Base-by-base conservation (phyloP, 192 early-diverging fungal genomes). In the Piromyces finnis region DNA sequence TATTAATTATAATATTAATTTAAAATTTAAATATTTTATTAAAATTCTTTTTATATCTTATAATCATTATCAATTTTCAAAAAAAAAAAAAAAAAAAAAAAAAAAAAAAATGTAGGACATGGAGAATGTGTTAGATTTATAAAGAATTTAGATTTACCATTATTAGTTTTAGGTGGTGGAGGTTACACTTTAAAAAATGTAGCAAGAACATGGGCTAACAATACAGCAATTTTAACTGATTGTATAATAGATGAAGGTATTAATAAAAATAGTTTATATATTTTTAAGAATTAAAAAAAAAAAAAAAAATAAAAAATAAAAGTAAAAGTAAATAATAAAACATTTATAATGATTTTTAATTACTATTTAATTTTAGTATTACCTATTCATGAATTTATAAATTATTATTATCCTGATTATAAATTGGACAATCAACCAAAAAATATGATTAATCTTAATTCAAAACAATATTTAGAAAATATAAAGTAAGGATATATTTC, bases 161-260 rank as follows among this genome's bases (percentile, higher is more conserved):
- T 97, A 87, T 83, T 99, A 28, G 92, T 98, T 35, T 87, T 98
- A 1, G 97, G 97, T 35, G 97, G 97, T 29, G 97, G 97, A 27
- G 97, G 97, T 18, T 99, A 99, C 83, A 97, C 97, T 1, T 95
- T 98, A 84, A 90, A 95, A 29, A 97, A 98, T 85, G 96, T 97
- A 5, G 93, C 95, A 35, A 91, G 97, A 9, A 92, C 92, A 29
- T 97, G 96, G 97, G 91, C 94, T 11, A 97, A 97, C 84, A 96
- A 99, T 83, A 99, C 97, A 7, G 88, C 51, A 9, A n/a, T 68
- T n/a, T 68, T 68, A 68, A 68, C 4, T 68, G 22, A 68, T 68
- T 9, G 26, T n/a, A 26, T 26, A 68, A 26, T 68, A 27, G 9
- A 68, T 68, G 51, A 68, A 26, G 51, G 51, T 68, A 68, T 51